A percentile compares a stretch with the other conserved stretches of the same genome.
phyloP scores from a whole-genome alignment of 208 protist genomes.

The Trypanosoma scelopori region DNA sequence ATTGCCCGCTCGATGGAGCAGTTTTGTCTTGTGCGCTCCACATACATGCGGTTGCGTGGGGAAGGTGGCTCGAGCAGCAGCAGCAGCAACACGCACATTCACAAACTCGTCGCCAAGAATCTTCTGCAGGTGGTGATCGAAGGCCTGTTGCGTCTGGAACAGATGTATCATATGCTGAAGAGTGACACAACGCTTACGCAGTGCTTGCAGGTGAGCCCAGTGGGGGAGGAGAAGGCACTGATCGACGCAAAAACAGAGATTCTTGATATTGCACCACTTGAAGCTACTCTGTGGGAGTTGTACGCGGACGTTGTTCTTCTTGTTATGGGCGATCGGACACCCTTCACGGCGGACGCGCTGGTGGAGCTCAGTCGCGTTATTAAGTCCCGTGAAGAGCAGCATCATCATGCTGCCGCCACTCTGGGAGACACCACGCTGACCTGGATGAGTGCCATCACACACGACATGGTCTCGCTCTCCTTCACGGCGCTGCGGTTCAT shows the following conservation, averaged over 20 bases:
- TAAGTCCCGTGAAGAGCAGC: slow-evolving; percentile 28
- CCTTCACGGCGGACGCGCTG: slow-evolving; percentile 59
- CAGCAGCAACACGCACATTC: slow-evolving; percentile 24
- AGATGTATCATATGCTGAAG: slow-evolving; percentile 42
- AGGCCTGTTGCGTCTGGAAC: slow-evolving; percentile 71
- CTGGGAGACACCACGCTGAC: slow-evolving; percentile 36
- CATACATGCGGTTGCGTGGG: slow-evolving; percentile 22
- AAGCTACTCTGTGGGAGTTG: slow-evolving; percentile 55
- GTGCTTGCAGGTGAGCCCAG: not conserved
- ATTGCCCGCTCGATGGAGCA: slow-evolving; percentile 56
- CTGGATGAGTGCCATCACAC: slow-evolving; percentile 57
- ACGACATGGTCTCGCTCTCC: slow-evolving; percentile 63
- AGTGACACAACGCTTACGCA: slow-evolving; percentile 17
- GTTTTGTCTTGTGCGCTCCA: slow-evolving; percentile 33
- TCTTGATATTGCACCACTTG: slow-evolving; percentile 40
- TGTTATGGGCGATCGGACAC: slow-evolving; percentile 59
- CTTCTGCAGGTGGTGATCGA: slow-evolving; percentile 76
- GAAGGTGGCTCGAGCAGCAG: not conserved
- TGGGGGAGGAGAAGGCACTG: slow-evolving; percentile 14
- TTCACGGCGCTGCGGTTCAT: slow-evolving; percentile 78
- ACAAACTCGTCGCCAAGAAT: slow-evolving; percentile 43
- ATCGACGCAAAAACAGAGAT: slow-evolving; percentile 47
- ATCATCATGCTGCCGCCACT: slow-evolving; percentile 1
- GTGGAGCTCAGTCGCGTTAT: slow-evolving; percentile 49
- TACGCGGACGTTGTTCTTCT: slow-evolving; percentile 76